These are phyloP conservation scores for Penicillium olsonii DNA, from an alignment of 2,329 filamentous ascomycete genomes.

Conservation along the genomic window DNA sequence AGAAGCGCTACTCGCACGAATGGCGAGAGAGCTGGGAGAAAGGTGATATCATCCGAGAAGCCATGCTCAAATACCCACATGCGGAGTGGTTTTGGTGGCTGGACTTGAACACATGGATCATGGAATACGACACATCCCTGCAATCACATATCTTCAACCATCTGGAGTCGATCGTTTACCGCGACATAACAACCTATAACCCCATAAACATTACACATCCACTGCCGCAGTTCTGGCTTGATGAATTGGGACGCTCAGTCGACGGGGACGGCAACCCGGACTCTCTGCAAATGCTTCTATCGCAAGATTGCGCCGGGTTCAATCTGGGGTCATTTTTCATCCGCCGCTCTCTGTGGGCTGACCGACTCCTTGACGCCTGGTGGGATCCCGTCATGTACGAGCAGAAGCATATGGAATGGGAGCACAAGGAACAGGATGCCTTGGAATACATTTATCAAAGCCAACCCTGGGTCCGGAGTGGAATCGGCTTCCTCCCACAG, in stretches of 20 bases:
- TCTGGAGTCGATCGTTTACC: constrained; percentile 74
- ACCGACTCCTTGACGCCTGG: constrained; percentile 91
- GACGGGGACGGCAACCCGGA: constrained; percentile 74
- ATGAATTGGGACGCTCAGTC: constrained; percentile 69
- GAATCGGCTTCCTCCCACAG: constrained; percentile 86
- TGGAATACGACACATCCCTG: constrained; percentile 90
- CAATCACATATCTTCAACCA: constrained; percentile 88
- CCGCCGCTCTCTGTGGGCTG: constrained; percentile 81
- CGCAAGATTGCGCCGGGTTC: constrained; percentile 94
- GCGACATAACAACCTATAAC: constrained; percentile 96
- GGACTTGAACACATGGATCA: constrained; percentile 95
- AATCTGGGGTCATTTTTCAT: constrained; percentile 96
- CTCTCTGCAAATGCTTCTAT: constrained; percentile 83
- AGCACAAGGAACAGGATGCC: constrained; percentile 97
- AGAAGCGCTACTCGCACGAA: constrained; percentile 97
- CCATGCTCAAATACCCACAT: constrained; percentile 88
- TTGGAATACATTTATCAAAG: constrained; percentile 87
- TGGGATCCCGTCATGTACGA: constrained; percentile 98
- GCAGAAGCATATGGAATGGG: constrained; percentile 98
- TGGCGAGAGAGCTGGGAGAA: constrained; percentile 99
- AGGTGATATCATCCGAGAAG: constrained; percentile 86
- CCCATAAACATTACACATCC: constrained; percentile 92
- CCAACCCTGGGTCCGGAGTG: constrained; percentile 89
- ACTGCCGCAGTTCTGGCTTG: constrained; percentile 71
- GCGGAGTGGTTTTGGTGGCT: constrained; percentile 99